These are phyloP conservation scores for Giardia duodenalis DNA, from an alignment of 208 protist genomes.

Conservation along the genomic window DNA sequence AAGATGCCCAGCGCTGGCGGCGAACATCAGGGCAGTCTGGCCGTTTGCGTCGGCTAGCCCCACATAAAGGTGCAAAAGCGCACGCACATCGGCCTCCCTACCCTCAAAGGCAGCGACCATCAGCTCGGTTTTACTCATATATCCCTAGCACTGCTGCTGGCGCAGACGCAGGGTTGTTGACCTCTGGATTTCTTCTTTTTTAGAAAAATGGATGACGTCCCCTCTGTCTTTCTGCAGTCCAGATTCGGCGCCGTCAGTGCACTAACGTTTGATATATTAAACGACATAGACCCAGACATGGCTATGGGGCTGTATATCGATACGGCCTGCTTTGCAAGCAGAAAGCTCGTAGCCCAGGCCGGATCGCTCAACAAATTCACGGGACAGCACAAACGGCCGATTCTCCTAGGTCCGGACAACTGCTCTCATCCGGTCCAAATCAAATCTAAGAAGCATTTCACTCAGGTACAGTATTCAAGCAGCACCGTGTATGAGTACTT, in stretches of 20 bases:
- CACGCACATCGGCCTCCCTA: background rate
- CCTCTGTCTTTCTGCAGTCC: background rate
- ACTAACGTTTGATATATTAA: background rate
- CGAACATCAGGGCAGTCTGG: conserved; percentile 5
- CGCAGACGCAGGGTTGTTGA: no score
- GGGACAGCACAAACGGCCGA: background rate
- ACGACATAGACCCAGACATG: background rate
- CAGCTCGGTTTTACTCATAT: background rate
- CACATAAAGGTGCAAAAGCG: background rate
- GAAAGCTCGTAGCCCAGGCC: background rate
- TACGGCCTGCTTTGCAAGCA: background rate
- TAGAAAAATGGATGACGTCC: no score
- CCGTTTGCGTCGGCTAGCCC: background rate
- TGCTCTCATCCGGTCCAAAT: background rate
- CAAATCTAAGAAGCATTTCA: background rate
- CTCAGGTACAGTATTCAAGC: background rate
- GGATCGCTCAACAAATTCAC: background rate
- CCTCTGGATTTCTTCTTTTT: no score
- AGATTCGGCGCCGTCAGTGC: background rate
- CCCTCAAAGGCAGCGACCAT: background rate
- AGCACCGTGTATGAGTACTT: background rate
- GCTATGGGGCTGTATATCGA: background rate
- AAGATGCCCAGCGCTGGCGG: background rate
- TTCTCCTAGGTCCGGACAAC: background rate
- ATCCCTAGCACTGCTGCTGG: background rate